A percentile compares a stretch with the other conserved stretches of the same genome.
Evolutionary conservation across 73 alveolate genomes (phyloP).

Genomic region (Tetrahymena thermophila): DNA sequence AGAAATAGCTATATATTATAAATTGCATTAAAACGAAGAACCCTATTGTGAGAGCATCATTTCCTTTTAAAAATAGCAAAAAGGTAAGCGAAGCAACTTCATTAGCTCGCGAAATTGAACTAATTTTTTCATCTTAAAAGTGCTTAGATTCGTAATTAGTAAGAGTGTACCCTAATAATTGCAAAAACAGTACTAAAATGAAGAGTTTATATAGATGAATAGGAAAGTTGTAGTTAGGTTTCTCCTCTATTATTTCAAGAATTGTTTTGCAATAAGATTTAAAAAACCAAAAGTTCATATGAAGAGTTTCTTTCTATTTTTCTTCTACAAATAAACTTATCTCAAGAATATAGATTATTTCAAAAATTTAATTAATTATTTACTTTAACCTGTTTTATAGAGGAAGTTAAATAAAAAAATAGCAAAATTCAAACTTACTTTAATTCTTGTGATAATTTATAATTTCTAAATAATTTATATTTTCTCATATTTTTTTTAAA

Average conservation of each 20-base stretch:
- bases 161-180: neutral
- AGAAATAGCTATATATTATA: neutral
- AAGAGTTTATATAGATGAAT: neutral
- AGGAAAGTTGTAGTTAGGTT: neutral
- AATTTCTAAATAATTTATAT: too few relatives aligned
- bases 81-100: neutral
- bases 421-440: too few relatives aligned
- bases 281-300: neutral
- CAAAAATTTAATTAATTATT: too few relatives aligned
- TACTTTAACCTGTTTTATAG: too few relatives aligned
- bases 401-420: too few relatives aligned
- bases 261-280: neutral
- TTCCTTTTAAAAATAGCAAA: neutral
- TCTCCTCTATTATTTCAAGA: neutral
- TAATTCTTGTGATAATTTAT: too few relatives aligned
- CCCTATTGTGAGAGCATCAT: neutral
- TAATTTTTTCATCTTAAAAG: neutral
- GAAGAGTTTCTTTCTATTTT: neutral
- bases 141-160: neutral
- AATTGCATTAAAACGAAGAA: neutral
- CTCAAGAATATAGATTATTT: too few relatives aligned
- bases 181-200: neutral
- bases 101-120: neutral
- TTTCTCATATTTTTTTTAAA: too few relatives aligned
- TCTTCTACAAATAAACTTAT: neutral